Evolutionary conservation across 192 early-diverging fungal species (phyloP).

Genomic region (Coemansia erecta): DNA sequence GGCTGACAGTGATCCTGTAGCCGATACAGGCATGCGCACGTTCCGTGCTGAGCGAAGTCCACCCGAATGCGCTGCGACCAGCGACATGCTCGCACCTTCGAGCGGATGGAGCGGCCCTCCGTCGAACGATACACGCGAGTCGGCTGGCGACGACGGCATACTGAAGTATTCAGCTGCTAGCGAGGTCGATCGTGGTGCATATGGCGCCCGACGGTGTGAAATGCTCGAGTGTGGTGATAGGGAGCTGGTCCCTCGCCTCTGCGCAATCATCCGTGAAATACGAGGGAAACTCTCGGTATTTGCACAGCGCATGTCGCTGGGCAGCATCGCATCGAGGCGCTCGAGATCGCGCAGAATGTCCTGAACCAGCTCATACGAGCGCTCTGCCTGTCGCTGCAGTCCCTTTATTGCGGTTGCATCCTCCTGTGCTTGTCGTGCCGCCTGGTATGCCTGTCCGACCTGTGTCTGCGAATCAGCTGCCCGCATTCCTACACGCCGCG

Average conservation of each 20-base stretch:
- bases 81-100: slow-evolving; percentile 25
- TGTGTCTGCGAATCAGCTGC: slow-evolving; percentile 20
- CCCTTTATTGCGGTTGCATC: slow-evolving; percentile 29
- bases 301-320: not conserved
- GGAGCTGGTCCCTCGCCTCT: slow-evolving; percentile 8
- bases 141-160: slow-evolving; percentile 31
- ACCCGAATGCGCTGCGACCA: slow-evolving; percentile 21
- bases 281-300: slow-evolving; percentile 12
- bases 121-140: slow-evolving; percentile 42
- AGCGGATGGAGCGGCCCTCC: slow-evolving; percentile 25
- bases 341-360: slow-evolving; percentile 49
- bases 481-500: slow-evolving; percentile 36
- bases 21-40: not conserved
- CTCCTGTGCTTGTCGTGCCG: slow-evolving; percentile 37
- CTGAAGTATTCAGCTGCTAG: slow-evolving; percentile 17
- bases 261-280: slow-evolving; percentile 15
- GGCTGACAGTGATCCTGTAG: not conserved
- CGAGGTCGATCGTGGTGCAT: slow-evolving; percentile 34
- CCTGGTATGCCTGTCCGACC: slow-evolving; percentile 23
- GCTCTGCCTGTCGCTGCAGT: slow-evolving; percentile 49
- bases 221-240: slow-evolving; percentile 13
- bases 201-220: slow-evolving; percentile 16
- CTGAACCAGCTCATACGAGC: slow-evolving; percentile 51
- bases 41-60: slow-evolving; percentile 3
- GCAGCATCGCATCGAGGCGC: slow-evolving; percentile 39